phyloP scores from a whole-genome alignment of 306 rosid genomes.

The Lotus japonicus region DNA sequence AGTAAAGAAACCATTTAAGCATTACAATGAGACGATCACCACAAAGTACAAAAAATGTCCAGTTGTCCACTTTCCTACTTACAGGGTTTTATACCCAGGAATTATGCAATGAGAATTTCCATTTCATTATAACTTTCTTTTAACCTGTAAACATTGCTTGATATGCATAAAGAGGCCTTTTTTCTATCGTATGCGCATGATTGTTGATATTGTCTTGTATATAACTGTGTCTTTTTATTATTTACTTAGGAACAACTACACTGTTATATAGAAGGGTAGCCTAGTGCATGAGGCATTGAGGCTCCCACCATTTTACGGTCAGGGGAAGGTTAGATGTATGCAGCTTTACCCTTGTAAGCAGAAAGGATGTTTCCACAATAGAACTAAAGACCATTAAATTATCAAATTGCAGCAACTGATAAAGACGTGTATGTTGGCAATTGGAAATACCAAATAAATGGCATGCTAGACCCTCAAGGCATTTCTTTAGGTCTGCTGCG shows the following conservation, averaged over 20 bases:
- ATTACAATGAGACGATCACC: not conserved
- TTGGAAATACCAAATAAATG: slow-evolving; percentile 75
- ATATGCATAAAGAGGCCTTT: not conserved
- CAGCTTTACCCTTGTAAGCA: not conserved
- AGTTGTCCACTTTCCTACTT: slow-evolving; percentile 1
- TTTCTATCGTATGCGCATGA: not conserved
- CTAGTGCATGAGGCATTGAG: not conserved
- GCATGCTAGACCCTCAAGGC: slow-evolving; percentile 95
- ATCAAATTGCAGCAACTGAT: slow-evolving; percentile 15
- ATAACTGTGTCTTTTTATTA: not conserved
- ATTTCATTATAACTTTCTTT: not conserved
- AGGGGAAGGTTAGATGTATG: not conserved
- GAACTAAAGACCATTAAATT: not conserved
- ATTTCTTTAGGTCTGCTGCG: slow-evolving; percentile 80
- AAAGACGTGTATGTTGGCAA: not conserved
- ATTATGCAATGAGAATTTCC: not conserved
- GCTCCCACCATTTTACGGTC: not conserved
- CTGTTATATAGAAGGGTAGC: not conserved
- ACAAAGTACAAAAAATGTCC: not conserved
- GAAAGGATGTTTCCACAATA: slow-evolving; percentile 1
- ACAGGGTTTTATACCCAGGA: not conserved
- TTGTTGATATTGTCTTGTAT: not conserved
- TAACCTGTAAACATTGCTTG: slow-evolving; percentile 2
- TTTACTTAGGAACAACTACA: not conserved
- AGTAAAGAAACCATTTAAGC: not conserved